These are phyloP conservation scores for Penicillium olsonii DNA, from an alignment of 2,329 filamentous ascomycete species.

Conservation along the genomic window DNA sequence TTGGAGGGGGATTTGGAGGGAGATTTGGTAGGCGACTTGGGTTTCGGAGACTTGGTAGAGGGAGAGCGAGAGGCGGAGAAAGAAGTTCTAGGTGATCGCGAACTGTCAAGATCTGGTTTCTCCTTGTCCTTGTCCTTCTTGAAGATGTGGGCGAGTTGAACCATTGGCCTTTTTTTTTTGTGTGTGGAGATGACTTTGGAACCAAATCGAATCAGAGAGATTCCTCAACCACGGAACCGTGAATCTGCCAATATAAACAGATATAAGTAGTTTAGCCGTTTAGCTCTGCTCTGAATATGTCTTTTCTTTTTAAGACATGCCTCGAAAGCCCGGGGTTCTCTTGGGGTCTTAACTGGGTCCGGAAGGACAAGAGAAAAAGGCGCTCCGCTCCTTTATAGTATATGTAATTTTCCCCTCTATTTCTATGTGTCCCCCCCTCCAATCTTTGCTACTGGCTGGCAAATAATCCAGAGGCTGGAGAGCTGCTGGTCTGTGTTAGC, in stretches of 20 bases:
- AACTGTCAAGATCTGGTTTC: conserved; percentile 29
- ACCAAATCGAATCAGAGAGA: background rate
- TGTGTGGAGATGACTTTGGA: conserved; percentile 13
- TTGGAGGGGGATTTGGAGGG: conserved; percentile 21
- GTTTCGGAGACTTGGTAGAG: conserved; percentile 16
- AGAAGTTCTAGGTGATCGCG: conserved; percentile 33
- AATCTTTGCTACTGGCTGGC: conserved; percentile 20
- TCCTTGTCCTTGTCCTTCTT: conserved; percentile 29
- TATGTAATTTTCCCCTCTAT: conserved; percentile 10
- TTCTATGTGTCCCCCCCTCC: background rate
- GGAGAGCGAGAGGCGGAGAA: conserved; percentile 40
- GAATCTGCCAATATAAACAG: conserved; percentile 3
- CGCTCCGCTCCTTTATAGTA: conserved; percentile 15
- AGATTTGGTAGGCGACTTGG: conserved; percentile 13
- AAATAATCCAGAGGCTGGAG: conserved; percentile 35
- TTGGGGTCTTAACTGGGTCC: background rate
- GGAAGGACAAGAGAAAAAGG: conserved; percentile 12
- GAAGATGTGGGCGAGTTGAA: conserved; percentile 31
- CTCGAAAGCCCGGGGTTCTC: background rate
- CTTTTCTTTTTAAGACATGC: conserved; percentile 12
- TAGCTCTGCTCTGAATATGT: no score
- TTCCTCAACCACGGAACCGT: conserved; percentile 18
- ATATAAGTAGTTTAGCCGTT: no score
- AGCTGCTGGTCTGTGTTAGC: conserved; percentile 33
- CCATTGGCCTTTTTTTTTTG: conserved; percentile 18